A percentile compares a stretch with the other conserved stretches of the same genome.
Conservation (phyloP, 2,329 filamentous ascomycete species). For the Annulohypoxylon truncatum region DNA sequence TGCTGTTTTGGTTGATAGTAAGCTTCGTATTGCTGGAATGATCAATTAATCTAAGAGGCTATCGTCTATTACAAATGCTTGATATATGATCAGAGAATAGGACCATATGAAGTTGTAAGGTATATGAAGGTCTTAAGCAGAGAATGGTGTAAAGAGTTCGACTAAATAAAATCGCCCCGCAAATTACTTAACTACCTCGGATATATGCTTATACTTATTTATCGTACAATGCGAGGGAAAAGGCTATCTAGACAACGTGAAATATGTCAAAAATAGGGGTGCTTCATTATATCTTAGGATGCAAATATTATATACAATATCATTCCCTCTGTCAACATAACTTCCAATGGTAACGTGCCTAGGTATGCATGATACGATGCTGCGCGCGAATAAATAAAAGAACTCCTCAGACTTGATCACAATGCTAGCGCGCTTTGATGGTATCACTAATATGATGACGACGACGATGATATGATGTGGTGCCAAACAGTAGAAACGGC, state of each 20-base stretch:
- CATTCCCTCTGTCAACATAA: neutral
- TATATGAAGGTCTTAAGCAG: neutral
- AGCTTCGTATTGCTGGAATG: too few relatives aligned
- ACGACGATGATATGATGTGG: slow-evolving; percentile 17
- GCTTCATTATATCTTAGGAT: neutral
- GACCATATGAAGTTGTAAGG: neutral
- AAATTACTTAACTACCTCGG: slow-evolving; percentile 1
- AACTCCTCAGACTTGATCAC: slow-evolving; percentile 18
- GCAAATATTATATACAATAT: slow-evolving; percentile 21
- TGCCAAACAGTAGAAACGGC: slow-evolving; percentile 14
- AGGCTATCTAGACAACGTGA: too few relatives aligned
- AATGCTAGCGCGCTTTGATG: slow-evolving; percentile 35
- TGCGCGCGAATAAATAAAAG: slow-evolving; percentile 2
- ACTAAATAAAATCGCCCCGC: slow-evolving; percentile 24
- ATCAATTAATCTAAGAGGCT: too few relatives aligned
- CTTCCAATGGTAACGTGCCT: neutral
- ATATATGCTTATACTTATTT: neutral
- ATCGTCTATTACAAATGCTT: neutral
- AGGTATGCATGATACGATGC: slow-evolving; percentile 15
- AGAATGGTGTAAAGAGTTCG: neutral
- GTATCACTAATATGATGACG: slow-evolving; percentile 46
- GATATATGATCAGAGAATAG: too few relatives aligned
- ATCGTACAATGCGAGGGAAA: neutral
- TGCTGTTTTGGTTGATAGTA: neutral
- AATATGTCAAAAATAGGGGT: neutral